Base-by-base conservation (phyloP, 441 rosid genomes). In the Kokia cookei region DNA sequence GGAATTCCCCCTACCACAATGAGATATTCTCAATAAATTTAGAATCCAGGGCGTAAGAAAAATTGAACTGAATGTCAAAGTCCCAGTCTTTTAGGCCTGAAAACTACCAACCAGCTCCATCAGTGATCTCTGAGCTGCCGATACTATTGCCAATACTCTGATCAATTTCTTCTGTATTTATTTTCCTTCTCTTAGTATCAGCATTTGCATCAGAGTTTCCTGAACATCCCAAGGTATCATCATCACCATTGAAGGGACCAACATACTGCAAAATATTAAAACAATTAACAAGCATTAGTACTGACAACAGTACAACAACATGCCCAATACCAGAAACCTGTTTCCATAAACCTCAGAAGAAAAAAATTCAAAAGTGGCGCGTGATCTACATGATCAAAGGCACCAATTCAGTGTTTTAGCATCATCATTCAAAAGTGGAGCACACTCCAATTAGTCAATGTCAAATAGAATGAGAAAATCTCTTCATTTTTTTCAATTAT, bases 151-250 rank as follows among this genome's bases (percentile, higher is more conserved):
- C 77, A 50, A 73, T 66, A 9, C 58, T 60, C 10, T 15, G 59
- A 51, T 57, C 84, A 51, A n/a, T 65, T 77, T 87, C 88, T 72
- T 74, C 83, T 27, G 27, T 59, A 76, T 76, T 79, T 69, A 82
- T 50, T 79, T 88, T 94, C 79, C 84, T 90, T 83, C 86, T 93
- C 86, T 94, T 93, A n/a, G 78, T 15, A 61, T 73, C 78, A 42
- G 29, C 59, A 69, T 53, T 79, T 64, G 55, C 73, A 75, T 78
- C 72, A 32, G 77, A 77, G 75, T 66, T 74, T 43, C 82, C 84
- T 29, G 57, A 22, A 80, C 67, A 67, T 73, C 68, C 77, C 51
- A 74, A 48, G 57, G 62, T 78, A 19, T 71, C 86, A 75, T 63
- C 65, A 43, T 70, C 86, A 76, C 65, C 65, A 43, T 70, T 61